Evolutionary conservation across 768 basidiomycete genomes (phyloP), one percentile per base, ranked within the genome.

Genomic region (Lepiota brunneoincarnata): DNA sequence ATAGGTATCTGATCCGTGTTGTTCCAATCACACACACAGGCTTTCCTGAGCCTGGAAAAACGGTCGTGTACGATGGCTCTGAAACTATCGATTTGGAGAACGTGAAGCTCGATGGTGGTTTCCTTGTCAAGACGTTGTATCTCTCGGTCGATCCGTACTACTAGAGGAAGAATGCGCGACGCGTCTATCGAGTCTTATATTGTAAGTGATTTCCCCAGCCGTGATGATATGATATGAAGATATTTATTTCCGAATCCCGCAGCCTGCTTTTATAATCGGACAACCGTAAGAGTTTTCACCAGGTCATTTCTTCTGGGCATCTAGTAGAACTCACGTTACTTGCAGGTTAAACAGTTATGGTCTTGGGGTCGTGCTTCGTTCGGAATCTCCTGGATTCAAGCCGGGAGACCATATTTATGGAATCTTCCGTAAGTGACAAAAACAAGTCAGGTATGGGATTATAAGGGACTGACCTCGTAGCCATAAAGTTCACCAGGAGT

Each of bases 141-240:
- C 57, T 81, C 12, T 74, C 74, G 15, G 61, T 80, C 35, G 81
- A 81, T 47, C 78, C 78, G 0, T 77, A 75, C 58, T n/a, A 21
- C 77, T 55, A 57, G 73, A 14, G 67, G 68, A 9, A 56, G 61
- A 36, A 77, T 79, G 78, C 60, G 69, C 5, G 58, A 58, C 9
- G 42, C 62, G 2, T 55, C 58, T 2, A 43, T 60, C 20, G 39
- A 67, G 21, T 68, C 65, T 1, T 65, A 64, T 43, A 1, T 37
- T 11, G 59, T 55, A 34, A 24, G 54, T 43, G 21, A 15, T 11
- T 26, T 2, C 54, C 14, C 11, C 17, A 18, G 39, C n/a, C n/a
- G n/a, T n/a, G n/a, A n/a, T n/a, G n/a, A n/a, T n/a, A n/a, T 57
- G 3, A 45, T 60, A 10, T 28, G 10, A 43, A 17, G 11, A 14